Conservation (phyloP, 2,329 filamentous ascomycete genomes). For the Ilyonectria destructans region DNA sequence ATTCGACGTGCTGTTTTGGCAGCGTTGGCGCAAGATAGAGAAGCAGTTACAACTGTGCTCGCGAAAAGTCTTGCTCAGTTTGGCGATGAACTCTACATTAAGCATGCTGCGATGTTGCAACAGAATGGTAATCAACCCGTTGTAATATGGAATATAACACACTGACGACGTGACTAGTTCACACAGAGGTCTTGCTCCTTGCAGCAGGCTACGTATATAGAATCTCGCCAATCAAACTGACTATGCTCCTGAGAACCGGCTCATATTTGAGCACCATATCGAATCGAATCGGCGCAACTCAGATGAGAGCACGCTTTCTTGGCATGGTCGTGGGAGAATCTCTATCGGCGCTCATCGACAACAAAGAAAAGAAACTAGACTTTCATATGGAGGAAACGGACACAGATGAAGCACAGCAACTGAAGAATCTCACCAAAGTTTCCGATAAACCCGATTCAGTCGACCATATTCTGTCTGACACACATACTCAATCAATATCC, state of each 20-base stretch:
- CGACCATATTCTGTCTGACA: slow-evolving; percentile 62
- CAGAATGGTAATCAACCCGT: slow-evolving; percentile 80
- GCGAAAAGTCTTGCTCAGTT: slow-evolving; percentile 83
- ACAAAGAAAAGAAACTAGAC: slow-evolving; percentile 80
- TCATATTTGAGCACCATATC: slow-evolving; percentile 85
- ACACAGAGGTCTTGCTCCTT: slow-evolving; percentile 85
- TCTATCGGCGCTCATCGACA: slow-evolving; percentile 75
- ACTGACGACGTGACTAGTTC: slow-evolving; percentile 68
- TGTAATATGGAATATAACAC: neutral
- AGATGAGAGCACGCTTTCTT: slow-evolving; percentile 82
- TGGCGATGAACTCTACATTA: slow-evolving; percentile 89
- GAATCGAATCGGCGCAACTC: slow-evolving; percentile 85
- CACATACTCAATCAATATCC: slow-evolving; percentile 10
- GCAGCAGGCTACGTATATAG: slow-evolving; percentile 83
- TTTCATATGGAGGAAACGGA: slow-evolving; percentile 89
- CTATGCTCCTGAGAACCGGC: slow-evolving; percentile 79
- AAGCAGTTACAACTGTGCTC: slow-evolving; percentile 70
- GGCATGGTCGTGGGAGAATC: slow-evolving; percentile 91
- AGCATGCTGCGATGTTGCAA: slow-evolving; percentile 85
- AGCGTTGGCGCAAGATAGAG: slow-evolving; percentile 68
- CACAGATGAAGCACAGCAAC: slow-evolving; percentile 81
- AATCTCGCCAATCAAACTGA: slow-evolving; percentile 75
- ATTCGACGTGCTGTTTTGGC: slow-evolving; percentile 79
- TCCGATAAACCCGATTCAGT: slow-evolving; percentile 76
- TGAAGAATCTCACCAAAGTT: slow-evolving; percentile 76